These are phyloP conservation scores for Russula compacta DNA, from an alignment of 768 basidiomycete species.

Conservation along the genomic window DNA sequence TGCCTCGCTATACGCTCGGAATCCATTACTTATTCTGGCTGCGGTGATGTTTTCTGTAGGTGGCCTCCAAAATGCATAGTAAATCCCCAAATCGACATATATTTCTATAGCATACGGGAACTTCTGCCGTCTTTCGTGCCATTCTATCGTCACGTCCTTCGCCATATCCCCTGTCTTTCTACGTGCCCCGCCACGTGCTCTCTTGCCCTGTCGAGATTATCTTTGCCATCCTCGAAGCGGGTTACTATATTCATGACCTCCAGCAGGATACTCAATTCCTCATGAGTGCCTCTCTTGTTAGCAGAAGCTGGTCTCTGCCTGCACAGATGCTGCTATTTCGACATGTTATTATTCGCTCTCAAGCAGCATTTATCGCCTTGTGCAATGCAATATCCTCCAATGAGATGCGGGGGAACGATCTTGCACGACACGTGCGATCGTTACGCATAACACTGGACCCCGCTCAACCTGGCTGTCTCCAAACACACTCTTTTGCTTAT, in stretches of 20 bases:
- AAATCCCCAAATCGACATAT: not conserved
- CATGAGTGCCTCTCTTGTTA: slow-evolving; percentile 50
- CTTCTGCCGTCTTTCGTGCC: too few species aligned
- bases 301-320: slow-evolving; percentile 53
- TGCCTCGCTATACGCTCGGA: not conserved
- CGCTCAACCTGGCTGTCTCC: slow-evolving; percentile 54
- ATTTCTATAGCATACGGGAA: not conserved
- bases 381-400: slow-evolving; percentile 38
- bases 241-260: slow-evolving; percentile 33
- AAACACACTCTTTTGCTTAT: slow-evolving; percentile 46
- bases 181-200: not conserved
- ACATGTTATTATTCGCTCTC: slow-evolving; percentile 44
- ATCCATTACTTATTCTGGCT: not conserved
- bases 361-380: slow-evolving; percentile 47
- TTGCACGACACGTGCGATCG: slow-evolving; percentile 45
- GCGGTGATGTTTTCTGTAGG: not conserved
- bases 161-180: not conserved
- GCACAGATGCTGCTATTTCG: slow-evolving; percentile 60
- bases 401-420: slow-evolving; percentile 35
- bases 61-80: not conserved
- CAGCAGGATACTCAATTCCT: slow-evolving; percentile 32
- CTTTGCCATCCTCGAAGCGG: slow-evolving; percentile 52
- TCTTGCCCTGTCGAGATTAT: slow-evolving; percentile 55
- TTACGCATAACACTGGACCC: slow-evolving; percentile 54
- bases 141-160: not conserved